A percentile compares a stretch with the other conserved stretches of the same genome.
These are phyloP conservation scores for Solanum rostratum DNA, from an alignment of 257 asterid genomes.

Conservation along the genomic window DNA sequence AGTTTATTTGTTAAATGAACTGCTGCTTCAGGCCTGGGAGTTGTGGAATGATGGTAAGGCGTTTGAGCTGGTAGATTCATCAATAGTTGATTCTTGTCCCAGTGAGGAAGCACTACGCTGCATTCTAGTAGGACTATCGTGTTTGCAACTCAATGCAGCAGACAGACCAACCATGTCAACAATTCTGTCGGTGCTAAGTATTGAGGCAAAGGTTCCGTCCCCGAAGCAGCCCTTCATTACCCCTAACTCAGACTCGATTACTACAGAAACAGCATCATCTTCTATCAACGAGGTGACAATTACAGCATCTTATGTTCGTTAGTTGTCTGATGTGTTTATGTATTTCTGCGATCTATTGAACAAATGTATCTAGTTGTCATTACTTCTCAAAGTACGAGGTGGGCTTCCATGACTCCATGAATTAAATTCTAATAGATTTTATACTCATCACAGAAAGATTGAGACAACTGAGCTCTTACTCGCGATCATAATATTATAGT, in stretches of 20 bases:
- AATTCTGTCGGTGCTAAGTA: conserved; percentile 11
- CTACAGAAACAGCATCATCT: not conserved
- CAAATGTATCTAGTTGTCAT: not conserved
- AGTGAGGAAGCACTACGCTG: conserved; percentile 9
- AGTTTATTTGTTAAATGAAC: not conserved
- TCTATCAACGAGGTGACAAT: conserved; percentile 9
- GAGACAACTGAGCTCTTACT: not conserved
- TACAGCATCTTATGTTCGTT: not conserved
- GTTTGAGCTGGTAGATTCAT: conserved; percentile 10
- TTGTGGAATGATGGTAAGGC: conserved; percentile 13
- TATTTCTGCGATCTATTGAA: not conserved
- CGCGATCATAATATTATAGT: not conserved
- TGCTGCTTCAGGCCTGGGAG: conserved; percentile 16
- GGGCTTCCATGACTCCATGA: not conserved
- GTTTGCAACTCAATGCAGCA: conserved; percentile 18
- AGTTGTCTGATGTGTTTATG: not conserved
- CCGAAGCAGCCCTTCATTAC: conserved; percentile 18
- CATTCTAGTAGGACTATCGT: conserved; percentile 19
- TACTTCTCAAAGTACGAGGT: not conserved
- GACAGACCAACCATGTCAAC: conserved; percentile 15
- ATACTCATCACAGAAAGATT: not conserved
- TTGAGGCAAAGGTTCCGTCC: not conserved
- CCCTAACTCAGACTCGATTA: not conserved
- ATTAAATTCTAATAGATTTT: not conserved
- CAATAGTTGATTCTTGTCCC: not conserved